A percentile compares a stretch with the other conserved stretches of the same genome.
These are phyloP conservation scores for Solanum gandarillasii DNA, from an alignment of 257 asterid species.

Conservation along the genomic window DNA sequence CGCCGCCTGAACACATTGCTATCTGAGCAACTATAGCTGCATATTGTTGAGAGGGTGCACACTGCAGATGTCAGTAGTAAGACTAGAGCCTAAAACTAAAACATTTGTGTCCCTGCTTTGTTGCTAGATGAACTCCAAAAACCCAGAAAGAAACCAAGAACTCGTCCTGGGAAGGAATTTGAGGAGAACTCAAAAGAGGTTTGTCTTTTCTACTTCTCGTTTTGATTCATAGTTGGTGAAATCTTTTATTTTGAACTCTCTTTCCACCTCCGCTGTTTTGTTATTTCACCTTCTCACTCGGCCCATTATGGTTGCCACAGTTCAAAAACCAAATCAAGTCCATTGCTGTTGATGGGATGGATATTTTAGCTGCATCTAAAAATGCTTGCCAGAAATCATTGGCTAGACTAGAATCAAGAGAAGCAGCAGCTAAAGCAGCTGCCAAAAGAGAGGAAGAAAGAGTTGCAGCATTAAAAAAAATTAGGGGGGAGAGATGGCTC, in stretches of 20 bases:
- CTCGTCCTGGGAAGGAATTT: conserved; percentile 52
- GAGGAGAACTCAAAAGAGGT: conserved; percentile 69
- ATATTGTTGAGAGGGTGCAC: neutral
- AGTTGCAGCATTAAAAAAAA: conserved; percentile 46
- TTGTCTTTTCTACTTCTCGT: neutral
- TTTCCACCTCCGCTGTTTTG: neutral
- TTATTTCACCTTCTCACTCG: neutral
- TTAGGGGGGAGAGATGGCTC: conserved; percentile 85
- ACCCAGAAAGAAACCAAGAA: conserved; percentile 58
- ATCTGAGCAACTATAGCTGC: neutral
- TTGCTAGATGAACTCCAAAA: conserved; percentile 42
- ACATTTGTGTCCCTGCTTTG: neutral
- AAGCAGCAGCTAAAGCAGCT: conserved; percentile 52
- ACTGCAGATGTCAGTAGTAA: neutral
- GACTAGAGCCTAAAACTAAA: neutral
- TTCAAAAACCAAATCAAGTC: conserved; percentile 50
- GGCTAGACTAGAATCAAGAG: conserved; percentile 59
- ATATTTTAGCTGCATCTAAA: conserved; percentile 47
- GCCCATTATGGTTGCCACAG: conserved; percentile 15
- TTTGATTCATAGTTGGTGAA: neutral
- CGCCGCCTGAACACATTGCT: neutral
- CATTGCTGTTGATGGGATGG: conserved; percentile 51
- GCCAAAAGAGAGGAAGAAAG: conserved; percentile 71
- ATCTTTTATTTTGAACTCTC: neutral
- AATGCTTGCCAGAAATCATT: conserved; percentile 37